Percentiles rank a stretch among this genome's conserved stretches.
Conservation (phyloP, 2,329 filamentous ascomycete species). For the Phaeosphaeria sp. region DNA sequence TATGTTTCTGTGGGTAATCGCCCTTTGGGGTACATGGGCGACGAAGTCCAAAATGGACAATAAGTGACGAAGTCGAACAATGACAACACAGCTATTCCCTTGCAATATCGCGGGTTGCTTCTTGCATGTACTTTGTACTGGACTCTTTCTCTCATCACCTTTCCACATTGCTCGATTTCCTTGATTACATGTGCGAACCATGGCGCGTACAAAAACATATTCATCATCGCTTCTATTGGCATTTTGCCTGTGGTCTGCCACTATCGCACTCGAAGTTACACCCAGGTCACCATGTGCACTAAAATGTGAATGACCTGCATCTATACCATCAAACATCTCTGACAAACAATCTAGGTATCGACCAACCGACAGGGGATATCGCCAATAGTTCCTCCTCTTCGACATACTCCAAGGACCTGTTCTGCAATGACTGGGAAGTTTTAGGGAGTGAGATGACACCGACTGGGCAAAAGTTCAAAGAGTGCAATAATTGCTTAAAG, state of each 20-base stretch:
- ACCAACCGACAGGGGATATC: constrained; percentile 17
- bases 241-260: constrained; percentile 1
- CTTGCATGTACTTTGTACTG: not conserved
- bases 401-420: constrained; percentile 17
- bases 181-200: not conserved
- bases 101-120: not conserved
- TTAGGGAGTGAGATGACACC: constrained; percentile 17
- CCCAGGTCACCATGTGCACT: constrained; percentile 25
- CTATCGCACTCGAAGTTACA: constrained; percentile 22
- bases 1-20: not conserved
- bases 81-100: not conserved
- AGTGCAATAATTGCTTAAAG: constrained; percentile 25
- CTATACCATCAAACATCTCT: not conserved
- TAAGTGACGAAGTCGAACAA: not conserved
- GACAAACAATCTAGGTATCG: constrained; percentile 1
- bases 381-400: constrained; percentile 11
- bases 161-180: not conserved
- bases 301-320: constrained; percentile 9
- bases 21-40: not conserved
- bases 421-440: constrained; percentile 24
- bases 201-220: not conserved
- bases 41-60: not conserved
- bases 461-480: constrained; percentile 21
- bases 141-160: not conserved
- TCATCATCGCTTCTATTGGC: not conserved